Evolutionary conservation across 2,329 filamentous ascomycete genomes (phyloP).

Genomic region (Leptographium lundbergii): DNA sequence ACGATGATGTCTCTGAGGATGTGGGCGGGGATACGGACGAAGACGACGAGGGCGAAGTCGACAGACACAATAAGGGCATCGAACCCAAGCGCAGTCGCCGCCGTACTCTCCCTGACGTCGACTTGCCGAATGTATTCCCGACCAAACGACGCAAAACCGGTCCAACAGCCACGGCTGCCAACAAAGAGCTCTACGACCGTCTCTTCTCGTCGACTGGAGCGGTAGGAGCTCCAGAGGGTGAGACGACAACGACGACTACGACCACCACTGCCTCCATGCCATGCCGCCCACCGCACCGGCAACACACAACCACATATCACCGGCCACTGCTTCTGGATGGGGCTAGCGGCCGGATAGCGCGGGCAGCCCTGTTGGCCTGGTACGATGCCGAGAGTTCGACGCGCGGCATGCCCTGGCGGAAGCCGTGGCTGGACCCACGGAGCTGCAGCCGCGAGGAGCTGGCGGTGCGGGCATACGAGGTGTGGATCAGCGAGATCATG

Average conservation of each 20-base stretch:
- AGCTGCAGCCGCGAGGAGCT: slow-evolving; percentile 18
- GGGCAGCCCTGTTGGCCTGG: slow-evolving; percentile 33
- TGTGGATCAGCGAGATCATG: slow-evolving; percentile 58
- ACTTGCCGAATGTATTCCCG: neutral
- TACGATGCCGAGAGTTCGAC: slow-evolving; percentile 33
- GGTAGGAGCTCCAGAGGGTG: neutral
- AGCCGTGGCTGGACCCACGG: slow-evolving; percentile 38
- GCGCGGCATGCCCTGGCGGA: slow-evolving; percentile 48
- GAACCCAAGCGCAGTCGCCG: neutral
- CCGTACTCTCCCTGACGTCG: neutral
- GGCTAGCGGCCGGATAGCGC: slow-evolving; percentile 15
- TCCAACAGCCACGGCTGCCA: neutral
- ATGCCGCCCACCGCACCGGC: slow-evolving; percentile 15
- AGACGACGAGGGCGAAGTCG: neutral
- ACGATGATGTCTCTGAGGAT: neutral
- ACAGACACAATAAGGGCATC: neutral
- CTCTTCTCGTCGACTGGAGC: neutral
- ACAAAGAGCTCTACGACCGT: neutral
- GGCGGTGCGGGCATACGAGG: slow-evolving; percentile 46
- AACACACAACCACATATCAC: slow-evolving; percentile 34
- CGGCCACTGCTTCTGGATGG: slow-evolving; percentile 34
- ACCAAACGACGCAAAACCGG: neutral
- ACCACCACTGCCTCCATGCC: slow-evolving; percentile 1
- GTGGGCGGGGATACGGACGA: neutral
- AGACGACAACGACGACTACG: neutral